A percentile compares a stretch with the other conserved stretches of the same genome.
Evolutionary conservation across 129 eudicot genomes (phyloP).

Genomic region (Cynara cardunculus): DNA sequence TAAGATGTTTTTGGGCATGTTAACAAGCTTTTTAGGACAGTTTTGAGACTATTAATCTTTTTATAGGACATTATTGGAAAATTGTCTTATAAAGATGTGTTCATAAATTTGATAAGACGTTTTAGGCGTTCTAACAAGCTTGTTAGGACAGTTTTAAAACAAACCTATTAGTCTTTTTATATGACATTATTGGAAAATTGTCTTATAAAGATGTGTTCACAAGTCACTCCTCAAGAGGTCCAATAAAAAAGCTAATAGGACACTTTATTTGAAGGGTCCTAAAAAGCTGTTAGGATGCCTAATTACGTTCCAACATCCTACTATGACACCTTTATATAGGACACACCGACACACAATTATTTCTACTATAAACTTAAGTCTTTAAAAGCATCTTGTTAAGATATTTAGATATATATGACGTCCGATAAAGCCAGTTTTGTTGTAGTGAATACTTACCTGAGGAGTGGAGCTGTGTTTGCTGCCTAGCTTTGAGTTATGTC

Average conservation of each 20-base stretch:
- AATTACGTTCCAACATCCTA: not conserved
- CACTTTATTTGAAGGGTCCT: not conserved
- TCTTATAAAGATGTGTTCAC: not conserved
- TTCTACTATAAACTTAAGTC: not conserved
- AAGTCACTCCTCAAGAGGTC: not conserved
- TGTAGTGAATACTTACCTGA: conserved; percentile 24
- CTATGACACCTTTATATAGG: not conserved
- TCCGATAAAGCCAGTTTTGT: not conserved
- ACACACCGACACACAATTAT: not conserved
- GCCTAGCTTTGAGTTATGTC: conserved; percentile 23
- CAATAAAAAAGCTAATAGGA: not conserved
- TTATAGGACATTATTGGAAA: not conserved
- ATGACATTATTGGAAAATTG: not conserved
- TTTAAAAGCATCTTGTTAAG: not conserved
- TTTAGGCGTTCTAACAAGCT: not conserved
- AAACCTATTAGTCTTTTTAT: not conserved
- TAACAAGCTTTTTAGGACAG: not conserved
- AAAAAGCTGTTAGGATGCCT: not conserved
- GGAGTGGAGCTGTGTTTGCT: conserved; percentile 15
- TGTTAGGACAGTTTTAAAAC: not conserved
- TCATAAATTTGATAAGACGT: not conserved
- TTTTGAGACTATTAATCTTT: not conserved
- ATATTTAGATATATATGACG: not conserved
- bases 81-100: not conserved
- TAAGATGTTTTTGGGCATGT: too few relatives aligned